These are phyloP conservation scores for Leishmania mexicana DNA, from an alignment of 208 protist species.

Conservation along the genomic window DNA sequence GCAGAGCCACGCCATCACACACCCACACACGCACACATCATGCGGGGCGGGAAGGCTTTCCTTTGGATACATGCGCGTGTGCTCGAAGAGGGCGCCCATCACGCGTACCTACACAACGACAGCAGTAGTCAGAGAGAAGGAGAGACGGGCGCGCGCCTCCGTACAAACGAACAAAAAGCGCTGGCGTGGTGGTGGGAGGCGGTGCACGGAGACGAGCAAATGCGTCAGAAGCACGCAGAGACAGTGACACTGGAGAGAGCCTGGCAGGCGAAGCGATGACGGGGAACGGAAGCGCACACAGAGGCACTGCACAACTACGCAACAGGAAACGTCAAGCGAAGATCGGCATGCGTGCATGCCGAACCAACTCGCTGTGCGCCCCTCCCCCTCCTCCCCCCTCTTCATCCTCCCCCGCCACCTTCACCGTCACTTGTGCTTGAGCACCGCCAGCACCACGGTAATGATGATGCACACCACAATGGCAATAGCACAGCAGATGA, in stretches of 20 bases:
- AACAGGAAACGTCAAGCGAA: not conserved
- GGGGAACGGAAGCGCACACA: not conserved
- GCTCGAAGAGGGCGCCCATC: not conserved
- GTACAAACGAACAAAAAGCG: not conserved
- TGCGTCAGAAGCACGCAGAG: not conserved
- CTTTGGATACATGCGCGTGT: not conserved
- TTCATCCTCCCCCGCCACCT: conserved; percentile 4
- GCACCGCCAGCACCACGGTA: conserved; percentile 60
- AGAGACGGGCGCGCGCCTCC: not conserved
- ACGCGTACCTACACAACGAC: not conserved
- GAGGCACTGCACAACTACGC: not conserved
- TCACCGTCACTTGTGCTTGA: conserved; percentile 41
- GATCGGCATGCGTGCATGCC: not conserved
- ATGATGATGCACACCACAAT: conserved; percentile 84
- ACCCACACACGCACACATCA: not conserved
- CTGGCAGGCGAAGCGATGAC: not conserved
- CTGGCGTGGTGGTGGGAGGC: not conserved
- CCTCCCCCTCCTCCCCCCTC: not conserved
- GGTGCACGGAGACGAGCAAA: not conserved
- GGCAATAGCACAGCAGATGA: conserved; percentile 80
- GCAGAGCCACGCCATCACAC: not conserved
- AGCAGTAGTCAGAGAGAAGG: not conserved
- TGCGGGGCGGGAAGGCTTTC: not conserved
- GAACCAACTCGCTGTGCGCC: not conserved
- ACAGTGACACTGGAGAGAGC: not conserved